Base-by-base conservation (phyloP, 305 asterid species). In the Galium porrigens region DNA sequence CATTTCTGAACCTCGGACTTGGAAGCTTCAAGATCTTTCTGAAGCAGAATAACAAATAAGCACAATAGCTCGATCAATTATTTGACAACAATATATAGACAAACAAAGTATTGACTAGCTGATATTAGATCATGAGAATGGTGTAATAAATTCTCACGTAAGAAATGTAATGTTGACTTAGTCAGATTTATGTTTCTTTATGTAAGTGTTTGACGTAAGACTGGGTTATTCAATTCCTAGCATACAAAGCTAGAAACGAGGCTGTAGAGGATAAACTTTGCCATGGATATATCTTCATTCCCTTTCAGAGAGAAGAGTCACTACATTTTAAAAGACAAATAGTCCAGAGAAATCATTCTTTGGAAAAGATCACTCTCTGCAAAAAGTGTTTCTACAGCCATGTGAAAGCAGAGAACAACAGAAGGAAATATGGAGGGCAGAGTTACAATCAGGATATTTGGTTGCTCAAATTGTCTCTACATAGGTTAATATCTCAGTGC, bases 1-100 rank as follows among this genome's bases (percentile, higher is more conserved):
- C 99, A 92, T 71, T 82, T 89, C 65, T 84, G 89, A 76, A 89
- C 85, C 82, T 89, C 96, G 61, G 95, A 80, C 69, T 85, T 87
- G 1, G 91, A 78, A 64, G 80, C 90, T 74, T 89, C 95, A 72
- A 85, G 95, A 74, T 84, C 81, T 11, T 77, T 75, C 96, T 91
- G 81, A 66, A 76, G 72, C 63, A 65, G 48, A 64, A 64, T 14
- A n/a, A 27, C 8, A 29, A 27, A 6, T 3, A 12, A 32, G 52
- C 22, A 37, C 36, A 48, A 30, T 46, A 6, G 10, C 32, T 49
- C 44, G 17, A 34, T 9, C 10, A 64, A 29, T 48, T 6, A 15
- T 63, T 30, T 48, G 30, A 63, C 44, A 46, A 41, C 18, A 17
- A 25, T 3, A 18, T 0, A 27, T 25, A 64, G 18, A 22, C 46